phyloP scores from a whole-genome alignment of 371 early-diverging fungal genomes.

The Apophysomyces ossiformis region DNA sequence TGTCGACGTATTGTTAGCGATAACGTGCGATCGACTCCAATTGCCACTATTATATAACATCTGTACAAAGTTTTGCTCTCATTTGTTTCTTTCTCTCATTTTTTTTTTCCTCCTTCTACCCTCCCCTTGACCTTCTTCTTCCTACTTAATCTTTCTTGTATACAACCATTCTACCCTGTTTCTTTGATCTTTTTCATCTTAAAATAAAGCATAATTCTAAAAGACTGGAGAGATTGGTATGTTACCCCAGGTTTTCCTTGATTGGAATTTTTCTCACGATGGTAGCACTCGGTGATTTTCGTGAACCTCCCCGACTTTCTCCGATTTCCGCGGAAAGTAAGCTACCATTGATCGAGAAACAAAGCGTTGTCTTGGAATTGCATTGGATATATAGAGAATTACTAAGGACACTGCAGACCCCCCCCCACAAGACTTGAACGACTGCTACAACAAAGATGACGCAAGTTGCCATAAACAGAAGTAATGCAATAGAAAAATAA shows the following conservation, averaged over 20 bases:
- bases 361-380: too few relatives aligned
- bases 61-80: neutral
- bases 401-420: too few relatives aligned
- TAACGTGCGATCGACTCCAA: neutral
- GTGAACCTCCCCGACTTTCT: conserved; percentile 9
- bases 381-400: too few relatives aligned
- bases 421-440: too few relatives aligned
- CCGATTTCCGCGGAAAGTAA: conserved; percentile 2
- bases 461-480: too few relatives aligned
- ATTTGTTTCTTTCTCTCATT: conserved; percentile 2
- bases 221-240: neutral
- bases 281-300: conserved; percentile 5
- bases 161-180: neutral
- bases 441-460: too few relatives aligned
- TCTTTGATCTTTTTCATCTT: neutral
- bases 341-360: too few relatives aligned
- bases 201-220: neutral
- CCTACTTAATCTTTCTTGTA: neutral
- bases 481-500: too few relatives aligned
- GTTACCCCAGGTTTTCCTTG: neutral
- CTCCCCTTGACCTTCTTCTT: neutral
- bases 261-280: conserved; percentile 3
- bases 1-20: conserved; percentile 17
- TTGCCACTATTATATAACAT: conserved; percentile 4
- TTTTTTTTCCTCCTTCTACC: neutral